Base-by-base conservation (phyloP, 129 eudicot genomes). In the Heracleum sosnowskyi region DNA sequence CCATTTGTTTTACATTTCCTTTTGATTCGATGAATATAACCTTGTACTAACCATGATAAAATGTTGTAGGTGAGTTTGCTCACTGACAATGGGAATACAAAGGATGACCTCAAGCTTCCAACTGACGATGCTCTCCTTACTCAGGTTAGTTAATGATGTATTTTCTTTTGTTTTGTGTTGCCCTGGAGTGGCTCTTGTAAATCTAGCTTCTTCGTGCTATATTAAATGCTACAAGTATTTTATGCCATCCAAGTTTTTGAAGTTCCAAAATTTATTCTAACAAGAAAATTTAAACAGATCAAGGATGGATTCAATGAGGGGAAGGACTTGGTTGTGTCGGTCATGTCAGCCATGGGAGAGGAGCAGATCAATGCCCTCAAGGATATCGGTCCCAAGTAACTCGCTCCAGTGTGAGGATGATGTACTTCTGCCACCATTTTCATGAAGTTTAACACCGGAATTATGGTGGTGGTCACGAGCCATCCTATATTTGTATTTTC, bases 261-360 rank as follows among this genome's bases (percentile, higher is more conserved):
- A 70, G 31, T 37, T 6, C 37, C 5, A 18, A 53, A 53, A 5
- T 53, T 37, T 22, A 35, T 37, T 34, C 75, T 70, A n/a, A 41
- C 34, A 24, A 10, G 22, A 40, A 17, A 41, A 22, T 12, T 39
- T 73, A n/a, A 73, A 77, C 84, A 87, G 88, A 79, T 87, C 39
- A 87, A 84, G 76, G 85, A 81, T 41, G 90, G 88, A 74, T 87
- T 81, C 69, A 45, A 39, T 10, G 90, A 84, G 35, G 90, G 90
- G 4, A 82, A 84, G 71, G 90, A 87, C 69, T 81, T 87, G 12
- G 85, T 84, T 4, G 80, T 87, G 73, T 55, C 86, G 3, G 86
- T 87, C 33, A 84, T 87, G 88, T 84, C 86, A 33, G 88, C 90
- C 40, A 87, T 87, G 84, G 88, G 88, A 66, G 88, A 87, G 78